Percentiles rank a stretch among this genome's conserved stretches.
Evolutionary conservation across 768 basidiomycete genomes (phyloP).

Genomic region (Psilocybe azurescens): DNA sequence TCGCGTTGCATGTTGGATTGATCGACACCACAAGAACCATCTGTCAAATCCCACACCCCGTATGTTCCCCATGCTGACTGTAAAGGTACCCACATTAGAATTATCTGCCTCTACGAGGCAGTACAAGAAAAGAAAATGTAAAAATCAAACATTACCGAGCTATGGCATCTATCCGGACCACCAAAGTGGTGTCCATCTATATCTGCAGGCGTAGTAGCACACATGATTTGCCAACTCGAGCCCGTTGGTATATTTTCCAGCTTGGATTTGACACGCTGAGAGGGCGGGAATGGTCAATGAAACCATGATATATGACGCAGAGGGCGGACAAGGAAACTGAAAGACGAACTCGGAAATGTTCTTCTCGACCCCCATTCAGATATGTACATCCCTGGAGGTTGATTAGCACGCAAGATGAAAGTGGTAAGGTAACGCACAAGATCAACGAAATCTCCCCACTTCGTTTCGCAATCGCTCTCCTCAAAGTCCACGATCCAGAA

Average conservation of each 20-base stretch:
- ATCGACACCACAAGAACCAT: slow-evolving; percentile 2
- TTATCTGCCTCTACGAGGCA: too few relatives aligned
- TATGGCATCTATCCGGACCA: slow-evolving; percentile 27
- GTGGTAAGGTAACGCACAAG: slow-evolving; percentile 18
- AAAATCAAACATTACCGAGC: slow-evolving; percentile 22
- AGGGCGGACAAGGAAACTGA: too few relatives aligned
- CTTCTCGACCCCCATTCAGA: background rate
- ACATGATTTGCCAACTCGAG: slow-evolving; percentile 37
- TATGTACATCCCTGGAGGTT: slow-evolving; percentile 23
- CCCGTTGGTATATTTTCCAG: slow-evolving; percentile 30
- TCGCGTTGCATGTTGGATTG: too few relatives aligned
- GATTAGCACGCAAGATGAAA: background rate
- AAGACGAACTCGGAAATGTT: slow-evolving; percentile 16
- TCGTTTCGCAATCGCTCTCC: slow-evolving; percentile 31
- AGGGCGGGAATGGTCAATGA: too few relatives aligned
- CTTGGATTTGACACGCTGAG: slow-evolving; percentile 29
- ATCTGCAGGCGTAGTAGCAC: slow-evolving; percentile 34
- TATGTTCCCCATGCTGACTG: slow-evolving; percentile 9
- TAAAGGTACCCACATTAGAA: background rate
- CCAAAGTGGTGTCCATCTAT: slow-evolving; percentile 28
- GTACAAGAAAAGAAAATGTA: too few relatives aligned
- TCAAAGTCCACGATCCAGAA: slow-evolving; percentile 33
- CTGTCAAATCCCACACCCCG: slow-evolving; percentile 16
- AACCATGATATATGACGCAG: too few relatives aligned
- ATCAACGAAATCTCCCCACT: slow-evolving; percentile 32